These are phyloP conservation scores for Sedum album DNA, from an alignment of 164 flowering plant genomes.

Conservation along the genomic window DNA sequence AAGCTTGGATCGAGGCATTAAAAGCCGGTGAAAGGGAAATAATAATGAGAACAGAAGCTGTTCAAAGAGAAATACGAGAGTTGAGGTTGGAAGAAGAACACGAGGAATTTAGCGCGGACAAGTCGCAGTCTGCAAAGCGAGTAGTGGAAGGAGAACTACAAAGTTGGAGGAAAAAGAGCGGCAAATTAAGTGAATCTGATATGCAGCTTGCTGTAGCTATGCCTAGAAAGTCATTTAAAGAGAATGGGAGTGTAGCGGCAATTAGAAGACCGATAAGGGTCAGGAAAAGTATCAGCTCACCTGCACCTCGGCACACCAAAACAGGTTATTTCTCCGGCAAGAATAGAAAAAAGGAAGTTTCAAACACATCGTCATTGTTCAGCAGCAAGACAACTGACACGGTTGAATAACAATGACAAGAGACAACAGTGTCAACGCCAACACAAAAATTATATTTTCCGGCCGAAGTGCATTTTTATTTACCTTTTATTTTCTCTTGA, in stretches of 20 bases:
- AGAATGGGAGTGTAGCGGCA: constrained; percentile 26
- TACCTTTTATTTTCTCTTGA: not conserved
- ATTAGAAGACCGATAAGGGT: constrained; percentile 31
- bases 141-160: constrained; percentile 28
- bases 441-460: not conserved
- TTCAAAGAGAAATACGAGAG: no score
- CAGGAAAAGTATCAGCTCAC: constrained; percentile 35
- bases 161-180: constrained; percentile 18
- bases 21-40: no score
- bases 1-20: no score
- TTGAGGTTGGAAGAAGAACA: constrained; percentile 49
- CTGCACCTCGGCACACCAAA: constrained; percentile 23
- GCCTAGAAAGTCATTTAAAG: constrained; percentile 28
- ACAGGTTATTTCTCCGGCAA: constrained; percentile 30
- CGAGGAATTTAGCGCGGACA: constrained; percentile 22
- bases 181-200: constrained; percentile 14
- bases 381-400: constrained; percentile 19
- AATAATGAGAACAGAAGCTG: no score
- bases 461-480: not conserved
- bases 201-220: constrained; percentile 14
- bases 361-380: constrained; percentile 46
- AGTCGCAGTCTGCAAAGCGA: constrained; percentile 23
- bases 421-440: not conserved
- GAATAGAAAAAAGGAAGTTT: constrained; percentile 51
- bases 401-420: not conserved